Percentiles rank a stretch among this genome's conserved stretches.
Conservation (phyloP, 345 rosid species). For the Syzygium jambos region DNA sequence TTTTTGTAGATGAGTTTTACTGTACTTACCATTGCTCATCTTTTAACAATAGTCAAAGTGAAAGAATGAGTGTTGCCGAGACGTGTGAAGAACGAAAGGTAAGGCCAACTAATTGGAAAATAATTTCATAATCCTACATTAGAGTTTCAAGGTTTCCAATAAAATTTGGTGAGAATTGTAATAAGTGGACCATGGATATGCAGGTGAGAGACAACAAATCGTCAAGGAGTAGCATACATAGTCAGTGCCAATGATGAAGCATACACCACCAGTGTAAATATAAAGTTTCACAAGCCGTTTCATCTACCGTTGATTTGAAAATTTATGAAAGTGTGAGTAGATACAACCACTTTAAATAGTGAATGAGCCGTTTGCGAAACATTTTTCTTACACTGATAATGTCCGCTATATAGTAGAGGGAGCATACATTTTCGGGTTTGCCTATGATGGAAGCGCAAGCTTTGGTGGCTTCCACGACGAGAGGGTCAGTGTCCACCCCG, state of each 20-base stretch:
- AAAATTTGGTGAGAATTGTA: no score
- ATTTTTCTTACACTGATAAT: background rate
- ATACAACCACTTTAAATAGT: background rate
- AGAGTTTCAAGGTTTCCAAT: no score
- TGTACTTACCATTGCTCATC: background rate
- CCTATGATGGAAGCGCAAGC: conserved; percentile 72
- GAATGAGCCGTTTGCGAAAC: background rate
- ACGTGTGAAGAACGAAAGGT: no score
- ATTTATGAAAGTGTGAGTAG: background rate
- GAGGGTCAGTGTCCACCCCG: conserved; percentile 62
- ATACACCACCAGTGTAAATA: background rate
- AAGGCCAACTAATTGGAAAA: no score
- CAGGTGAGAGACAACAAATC: no score
- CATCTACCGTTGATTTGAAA: background rate
- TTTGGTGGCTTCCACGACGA: conserved; percentile 69
- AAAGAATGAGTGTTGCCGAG: background rate
- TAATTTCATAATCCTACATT: no score
- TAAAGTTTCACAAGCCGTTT: background rate
- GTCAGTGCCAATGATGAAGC: background rate
- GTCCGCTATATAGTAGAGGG: background rate
- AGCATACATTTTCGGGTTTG: conserved; percentile 63
- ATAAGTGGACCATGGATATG: no score
- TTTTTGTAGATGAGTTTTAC: background rate
- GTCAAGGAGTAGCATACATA: no score
- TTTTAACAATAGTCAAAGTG: background rate